A percentile compares a stretch with the other conserved stretches of the same genome.
Conservation (phyloP, 257 asterid genomes). For the Phtheirospermum japonicum region DNA sequence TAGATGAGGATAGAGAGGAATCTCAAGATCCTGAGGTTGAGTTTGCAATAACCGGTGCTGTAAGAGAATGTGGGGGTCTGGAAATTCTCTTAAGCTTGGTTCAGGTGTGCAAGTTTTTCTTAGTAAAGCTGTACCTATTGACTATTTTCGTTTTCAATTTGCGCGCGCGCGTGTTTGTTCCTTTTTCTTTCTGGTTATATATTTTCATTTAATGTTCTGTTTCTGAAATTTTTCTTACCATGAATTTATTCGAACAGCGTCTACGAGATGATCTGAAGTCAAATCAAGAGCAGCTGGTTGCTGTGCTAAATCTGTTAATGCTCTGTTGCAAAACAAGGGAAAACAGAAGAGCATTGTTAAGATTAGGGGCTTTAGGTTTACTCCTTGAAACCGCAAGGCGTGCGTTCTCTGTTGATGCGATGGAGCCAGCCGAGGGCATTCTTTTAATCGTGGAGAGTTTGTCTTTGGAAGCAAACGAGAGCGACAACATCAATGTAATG, state of each 20-base stretch:
- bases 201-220: conserved; percentile 17
- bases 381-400: conserved; percentile 98
- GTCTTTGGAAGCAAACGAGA: conserved; percentile 94
- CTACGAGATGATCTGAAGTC: conserved; percentile 87
- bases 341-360: conserved; percentile 77
- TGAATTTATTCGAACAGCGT: conserved; percentile 55
- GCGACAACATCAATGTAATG: conserved; percentile 73
- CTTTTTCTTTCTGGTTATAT: conserved; percentile 15
- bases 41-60: conserved; percentile 94
- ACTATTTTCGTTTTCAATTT: conserved; percentile 4
- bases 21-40: conserved; percentile 99
- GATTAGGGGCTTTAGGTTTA: conserved; percentile 79
- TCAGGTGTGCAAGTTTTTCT: conserved; percentile 55
- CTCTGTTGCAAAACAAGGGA: conserved; percentile 93
- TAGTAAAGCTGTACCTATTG: conserved; percentile 3
- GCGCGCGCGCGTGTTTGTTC: too few relatives aligned
- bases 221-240: conserved; percentile 26
- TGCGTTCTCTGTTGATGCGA: conserved; percentile 94
- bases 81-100: conserved; percentile 87
- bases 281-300: conserved; percentile 85
- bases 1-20: conserved; percentile 98
- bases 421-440: conserved; percentile 99
- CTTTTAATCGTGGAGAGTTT: conserved; percentile 89
- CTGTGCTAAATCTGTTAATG: conserved; percentile 92
- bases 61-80: conserved; percentile 92